Evolutionary conservation across 2,329 filamentous ascomycete genomes (phyloP).

Genomic region (Fusarium tricinctum): DNA sequence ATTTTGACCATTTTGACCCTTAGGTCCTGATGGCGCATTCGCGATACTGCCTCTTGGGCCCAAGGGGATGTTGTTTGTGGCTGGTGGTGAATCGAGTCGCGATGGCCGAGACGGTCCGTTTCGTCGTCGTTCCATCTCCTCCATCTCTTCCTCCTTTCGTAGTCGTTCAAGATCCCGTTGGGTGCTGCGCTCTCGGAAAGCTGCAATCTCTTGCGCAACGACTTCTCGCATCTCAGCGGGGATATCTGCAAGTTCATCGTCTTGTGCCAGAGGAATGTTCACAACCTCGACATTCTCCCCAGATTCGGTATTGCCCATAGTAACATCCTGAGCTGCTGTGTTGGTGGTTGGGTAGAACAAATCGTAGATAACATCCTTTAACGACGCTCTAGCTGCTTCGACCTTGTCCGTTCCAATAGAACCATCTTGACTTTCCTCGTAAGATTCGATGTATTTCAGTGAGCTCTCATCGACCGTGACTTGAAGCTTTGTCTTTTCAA

Average conservation of each 20-base stretch:
- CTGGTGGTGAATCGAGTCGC: conserved; percentile 79
- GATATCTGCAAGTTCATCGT: conserved; percentile 96
- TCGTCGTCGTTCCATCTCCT: conserved; percentile 83
- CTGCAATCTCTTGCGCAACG: conserved; percentile 92
- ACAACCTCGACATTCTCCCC: conserved; percentile 84
- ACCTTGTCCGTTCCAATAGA: conserved; percentile 75
- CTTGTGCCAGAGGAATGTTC: conserved; percentile 87
- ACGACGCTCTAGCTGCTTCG: conserved; percentile 75
- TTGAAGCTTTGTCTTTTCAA: conserved; percentile 79
- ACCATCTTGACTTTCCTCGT: conserved; percentile 76
- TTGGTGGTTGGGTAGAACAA: conserved; percentile 76
- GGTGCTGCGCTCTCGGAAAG: conserved; percentile 92
- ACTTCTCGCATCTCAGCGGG: conserved; percentile 96
- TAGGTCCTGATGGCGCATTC: conserved; percentile 78
- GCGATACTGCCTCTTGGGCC: conserved; percentile 66
- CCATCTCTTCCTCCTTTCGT: conserved; percentile 90
- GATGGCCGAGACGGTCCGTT: conserved; percentile 73
- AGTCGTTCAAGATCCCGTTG: conserved; percentile 89
- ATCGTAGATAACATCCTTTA: conserved; percentile 77
- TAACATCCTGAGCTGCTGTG: conserved; percentile 68
- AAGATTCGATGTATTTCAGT: conserved; percentile 86
- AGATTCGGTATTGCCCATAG: conserved; percentile 75
- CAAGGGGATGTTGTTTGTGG: conserved; percentile 65
- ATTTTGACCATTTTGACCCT: conserved; percentile 73
- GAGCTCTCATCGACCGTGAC: conserved; percentile 87